Conservation (phyloP, 2,329 filamentous ascomycete genomes). For the Colletotrichum siamense region DNA sequence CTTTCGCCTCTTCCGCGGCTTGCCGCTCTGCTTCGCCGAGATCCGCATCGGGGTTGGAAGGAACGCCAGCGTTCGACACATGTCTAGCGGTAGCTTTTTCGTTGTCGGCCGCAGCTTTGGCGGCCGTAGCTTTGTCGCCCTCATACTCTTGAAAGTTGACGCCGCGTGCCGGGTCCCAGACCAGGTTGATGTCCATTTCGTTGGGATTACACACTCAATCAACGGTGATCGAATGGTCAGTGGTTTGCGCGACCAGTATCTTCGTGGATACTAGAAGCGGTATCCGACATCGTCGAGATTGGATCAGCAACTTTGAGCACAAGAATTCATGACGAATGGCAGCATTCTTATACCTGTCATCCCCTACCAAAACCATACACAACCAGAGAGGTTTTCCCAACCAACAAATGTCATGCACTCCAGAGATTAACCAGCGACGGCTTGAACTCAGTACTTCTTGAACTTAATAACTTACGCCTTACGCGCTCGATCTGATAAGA, state of each 20-base stretch:
- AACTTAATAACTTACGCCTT: not conserved
- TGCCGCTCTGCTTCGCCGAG: not conserved
- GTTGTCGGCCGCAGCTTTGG: not conserved
- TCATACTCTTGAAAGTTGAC: not conserved
- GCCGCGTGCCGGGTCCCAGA: not conserved
- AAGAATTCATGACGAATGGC: not conserved
- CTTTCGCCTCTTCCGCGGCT: not conserved
- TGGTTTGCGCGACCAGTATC: not conserved
- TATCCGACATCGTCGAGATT: not conserved
- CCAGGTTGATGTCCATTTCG: not conserved
- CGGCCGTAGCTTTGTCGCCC: not conserved
- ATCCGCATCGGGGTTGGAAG: rapidly evolving
- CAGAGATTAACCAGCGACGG: not conserved
- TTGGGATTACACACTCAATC: not conserved
- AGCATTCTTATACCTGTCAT: not conserved
- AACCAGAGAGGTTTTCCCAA: not conserved
- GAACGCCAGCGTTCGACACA: not conserved
- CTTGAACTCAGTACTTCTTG: not conserved
- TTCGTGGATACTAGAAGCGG: not conserved
- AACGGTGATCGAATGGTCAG: not conserved
- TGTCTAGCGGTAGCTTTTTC: not conserved
- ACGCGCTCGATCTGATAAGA: not conserved
- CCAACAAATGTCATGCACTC: too few relatives aligned
- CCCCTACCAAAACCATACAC: not conserved
- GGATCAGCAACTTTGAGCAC: too few relatives aligned